Evolutionary conservation across 192 early-diverging fungal species (phyloP).

Genomic region (Dissophora globulifera): DNA sequence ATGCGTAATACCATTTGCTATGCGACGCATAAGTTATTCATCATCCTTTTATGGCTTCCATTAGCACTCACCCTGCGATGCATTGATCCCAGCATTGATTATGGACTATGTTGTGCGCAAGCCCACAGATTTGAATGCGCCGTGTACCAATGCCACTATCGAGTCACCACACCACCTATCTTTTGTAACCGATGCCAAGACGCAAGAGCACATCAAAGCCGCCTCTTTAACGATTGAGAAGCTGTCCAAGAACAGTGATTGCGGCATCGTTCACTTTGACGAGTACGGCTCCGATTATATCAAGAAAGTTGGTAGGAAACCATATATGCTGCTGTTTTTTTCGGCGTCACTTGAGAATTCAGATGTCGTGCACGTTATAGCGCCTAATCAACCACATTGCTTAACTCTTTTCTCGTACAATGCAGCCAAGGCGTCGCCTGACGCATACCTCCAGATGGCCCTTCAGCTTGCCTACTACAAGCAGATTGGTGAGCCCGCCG

Average conservation of each 20-base stretch:
- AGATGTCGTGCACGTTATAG: too few species aligned
- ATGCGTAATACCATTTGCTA: too few species aligned
- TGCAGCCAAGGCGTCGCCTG: conserved; percentile 66
- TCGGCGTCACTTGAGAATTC: too few species aligned
- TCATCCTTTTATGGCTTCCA: too few species aligned
- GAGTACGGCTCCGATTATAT: conserved; percentile 81
- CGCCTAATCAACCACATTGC: too few species aligned
- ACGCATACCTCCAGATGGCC: conserved; percentile 89
- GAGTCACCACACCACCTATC: conserved; percentile 27
- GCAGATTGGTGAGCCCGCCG: conserved; percentile 66
- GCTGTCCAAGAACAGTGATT: conserved; percentile 69
- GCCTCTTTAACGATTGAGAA: conserved; percentile 65
- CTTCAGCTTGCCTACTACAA: conserved; percentile 88
- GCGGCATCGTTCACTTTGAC: conserved; percentile 69
- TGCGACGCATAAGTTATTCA: too few species aligned
- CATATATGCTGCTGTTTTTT: too few species aligned
- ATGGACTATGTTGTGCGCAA: conserved; percentile 60
- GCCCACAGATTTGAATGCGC: conserved; percentile 48
- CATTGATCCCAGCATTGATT: conserved; percentile 75
- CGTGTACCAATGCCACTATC: conserved; percentile 39
- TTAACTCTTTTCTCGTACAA: neutral
- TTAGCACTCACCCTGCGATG: conserved; percentile 85
- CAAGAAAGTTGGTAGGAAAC: conserved; percentile 75
- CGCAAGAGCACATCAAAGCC: conserved; percentile 39
- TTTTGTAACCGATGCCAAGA: conserved; percentile 52